phyloP scores from a whole-genome alignment of 768 basidiomycete genomes.

The Mycena indigotica region DNA sequence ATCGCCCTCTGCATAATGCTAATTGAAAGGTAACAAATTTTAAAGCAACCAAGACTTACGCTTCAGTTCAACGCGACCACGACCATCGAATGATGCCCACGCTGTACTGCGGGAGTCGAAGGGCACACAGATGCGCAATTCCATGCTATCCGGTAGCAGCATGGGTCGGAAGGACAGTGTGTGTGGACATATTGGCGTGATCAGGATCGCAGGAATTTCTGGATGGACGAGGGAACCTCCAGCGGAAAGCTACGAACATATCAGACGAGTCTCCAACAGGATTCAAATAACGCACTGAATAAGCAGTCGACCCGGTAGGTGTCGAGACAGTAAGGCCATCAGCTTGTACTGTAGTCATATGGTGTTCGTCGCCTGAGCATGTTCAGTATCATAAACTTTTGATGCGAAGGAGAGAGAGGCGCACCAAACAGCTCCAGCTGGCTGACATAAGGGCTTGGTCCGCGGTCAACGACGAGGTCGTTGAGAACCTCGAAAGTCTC shows the following conservation, averaged over 20 bases:
- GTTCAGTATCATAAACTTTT: conserved; percentile 10
- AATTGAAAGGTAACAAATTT: no score
- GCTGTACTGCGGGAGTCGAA: conserved; percentile 98
- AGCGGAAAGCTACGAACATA: conserved; percentile 71
- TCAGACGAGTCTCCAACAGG: conserved; percentile 4
- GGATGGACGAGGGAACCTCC: conserved; percentile 98
- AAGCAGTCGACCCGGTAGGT: conserved; percentile 97
- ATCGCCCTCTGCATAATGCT: conserved; percentile 95
- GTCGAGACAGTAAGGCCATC: conserved; percentile 96
- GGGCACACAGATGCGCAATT: conserved; percentile 96
- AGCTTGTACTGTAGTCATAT: conserved; percentile 98
- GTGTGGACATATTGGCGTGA: conserved; percentile 98
- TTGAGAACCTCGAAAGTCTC: conserved; percentile 97
- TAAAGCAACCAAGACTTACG: conserved; percentile 79
- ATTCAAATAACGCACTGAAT: conserved; percentile 64
- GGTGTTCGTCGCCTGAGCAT: conserved; percentile 93
- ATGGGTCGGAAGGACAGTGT: conserved; percentile 98
- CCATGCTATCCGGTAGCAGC: conserved; percentile 98
- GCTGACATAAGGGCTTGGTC: conserved; percentile 97
- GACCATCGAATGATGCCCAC: conserved; percentile 98
- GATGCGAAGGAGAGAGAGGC: conserved; percentile 29
- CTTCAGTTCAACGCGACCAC: conserved; percentile 92
- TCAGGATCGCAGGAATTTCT: conserved; percentile 93
- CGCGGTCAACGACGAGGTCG: conserved; percentile 96
- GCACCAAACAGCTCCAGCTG: conserved; percentile 93